Evolutionary conservation across 352 stramenopile genomes (phyloP), one percentile per base, ranked within the genome.

Genomic region (Globisporangium iwayamae): DNA sequence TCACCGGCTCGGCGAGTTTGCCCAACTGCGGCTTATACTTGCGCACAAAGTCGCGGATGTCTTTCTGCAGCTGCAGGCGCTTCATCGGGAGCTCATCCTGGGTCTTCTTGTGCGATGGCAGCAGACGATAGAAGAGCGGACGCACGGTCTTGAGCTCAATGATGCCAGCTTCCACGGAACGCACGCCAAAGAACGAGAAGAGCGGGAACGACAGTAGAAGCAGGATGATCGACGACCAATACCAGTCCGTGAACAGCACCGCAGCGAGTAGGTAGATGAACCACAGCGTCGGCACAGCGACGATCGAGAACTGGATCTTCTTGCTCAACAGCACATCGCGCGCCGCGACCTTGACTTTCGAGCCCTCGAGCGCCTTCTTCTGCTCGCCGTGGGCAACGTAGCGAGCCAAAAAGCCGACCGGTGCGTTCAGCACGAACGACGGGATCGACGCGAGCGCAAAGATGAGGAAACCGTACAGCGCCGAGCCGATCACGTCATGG

Each of bases 251-350:
- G 28, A 96, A 73, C 30, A 87, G 60, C 47, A 96, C 76, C 20
- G 90, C 84, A 22, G 93, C 72, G 30, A 96, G 62, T 52, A 89
- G 75, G 70, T 98, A 97, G 41, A 90, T 73, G 60, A 96, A 61
- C 79, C 90, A 96, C 9, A 98, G 76, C 58, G 83, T 64, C 11
- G 91, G 91, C 55, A 98, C 89, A 0, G 94, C 85, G 38, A 98
- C 77, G 36, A 97, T 95, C 39, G 87, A 97, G 51, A 97, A 94
- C 58, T 93, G 78, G 61, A 98, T 97, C 74, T 98, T 98, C 75
- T 97, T 97, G 71, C 85, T 96, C 22, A 97, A 62, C 50, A 98
- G 59, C 4, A 98, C 93, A 58, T 98, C 93, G 18, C 85, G 82
- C 34, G 79, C 93, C 22, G 83, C 75, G 43, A 98, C 85, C 66